phyloP scores from a whole-genome alignment of 75 land plant species.

The Sequoiadendron giganteum region DNA sequence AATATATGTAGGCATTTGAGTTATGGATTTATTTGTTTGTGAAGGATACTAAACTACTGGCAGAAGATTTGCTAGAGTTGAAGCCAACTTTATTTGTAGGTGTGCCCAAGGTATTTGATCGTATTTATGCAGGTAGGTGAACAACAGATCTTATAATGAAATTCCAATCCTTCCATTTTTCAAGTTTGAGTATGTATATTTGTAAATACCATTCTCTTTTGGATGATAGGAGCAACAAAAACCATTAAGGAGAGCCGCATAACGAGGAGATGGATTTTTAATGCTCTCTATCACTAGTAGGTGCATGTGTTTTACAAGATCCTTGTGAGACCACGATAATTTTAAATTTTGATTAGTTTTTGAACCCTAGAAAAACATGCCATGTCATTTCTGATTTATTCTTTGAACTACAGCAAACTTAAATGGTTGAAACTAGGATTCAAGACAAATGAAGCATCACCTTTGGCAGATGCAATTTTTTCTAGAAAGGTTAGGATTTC shows the following conservation, averaged over 20 bases:
- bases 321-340: not conserved
- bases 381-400: not conserved
- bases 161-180: not conserved
- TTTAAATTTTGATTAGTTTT: not conserved
- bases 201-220: not conserved
- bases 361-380: not conserved
- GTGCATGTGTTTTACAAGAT: constrained; percentile 7
- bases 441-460: constrained; percentile 78
- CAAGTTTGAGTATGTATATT: not conserved
- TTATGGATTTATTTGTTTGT: constrained; percentile 2
- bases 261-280: constrained; percentile 51
- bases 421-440: constrained; percentile 70
- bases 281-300: constrained; percentile 60
- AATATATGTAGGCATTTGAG: not conserved
- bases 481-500: constrained; percentile 72
- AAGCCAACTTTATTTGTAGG: constrained; percentile 94
- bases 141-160: not conserved
- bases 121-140: constrained; percentile 62
- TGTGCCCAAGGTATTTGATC: constrained; percentile 95
- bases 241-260: constrained; percentile 47
- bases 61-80: constrained; percentile 84
- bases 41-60: constrained; percentile 68
- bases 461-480: constrained; percentile 74
- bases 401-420: constrained; percentile 59
- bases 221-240: constrained; percentile 37